Evolutionary conservation across 2,329 filamentous ascomycete genomes (phyloP).

Genomic region (Tolypocladium tropicale): DNA sequence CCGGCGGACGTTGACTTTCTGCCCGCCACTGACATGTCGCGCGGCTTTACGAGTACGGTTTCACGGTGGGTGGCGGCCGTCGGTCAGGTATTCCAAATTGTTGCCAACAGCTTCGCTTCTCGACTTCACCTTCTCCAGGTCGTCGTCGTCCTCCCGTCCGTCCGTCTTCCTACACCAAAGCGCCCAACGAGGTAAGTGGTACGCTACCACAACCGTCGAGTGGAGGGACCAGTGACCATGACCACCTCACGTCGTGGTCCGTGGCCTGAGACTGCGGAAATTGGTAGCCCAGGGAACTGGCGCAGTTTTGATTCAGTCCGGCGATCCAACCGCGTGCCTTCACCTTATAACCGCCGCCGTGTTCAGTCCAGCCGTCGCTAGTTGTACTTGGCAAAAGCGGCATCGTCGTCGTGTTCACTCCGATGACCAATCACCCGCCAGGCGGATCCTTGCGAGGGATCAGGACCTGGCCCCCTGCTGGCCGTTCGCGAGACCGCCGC

Average conservation of each 20-base stretch:
- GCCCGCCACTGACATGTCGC: too few species aligned
- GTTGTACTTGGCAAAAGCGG: not conserved
- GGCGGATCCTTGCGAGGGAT: not conserved
- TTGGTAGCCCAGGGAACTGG: constrained; percentile 1
- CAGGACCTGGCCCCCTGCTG: not conserved
- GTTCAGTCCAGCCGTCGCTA: not conserved
- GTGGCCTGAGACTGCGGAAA: constrained; percentile 8
- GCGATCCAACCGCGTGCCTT: constrained; percentile 4
- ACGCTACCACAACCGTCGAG: too few species aligned
- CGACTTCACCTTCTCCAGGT: not conserved
- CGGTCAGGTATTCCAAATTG: too few species aligned
- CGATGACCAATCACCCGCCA: not conserved
- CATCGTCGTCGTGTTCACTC: not conserved
- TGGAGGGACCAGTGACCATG: not conserved
- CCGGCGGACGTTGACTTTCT: too few species aligned
- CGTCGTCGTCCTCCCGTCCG: too few species aligned
- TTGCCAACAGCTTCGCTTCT: too few species aligned
- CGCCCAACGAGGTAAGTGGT: too few species aligned
- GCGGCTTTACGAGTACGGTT: too few species aligned
- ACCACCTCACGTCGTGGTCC: not conserved
- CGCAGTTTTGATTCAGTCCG: constrained; percentile 3
- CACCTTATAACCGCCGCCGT: not conserved
- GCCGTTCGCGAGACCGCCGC: not conserved
- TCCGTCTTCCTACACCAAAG: too few species aligned
- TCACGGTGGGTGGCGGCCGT: too few species aligned